Evolutionary conservation across 257 asterid genomes (phyloP).

Genomic region (Nicotiana attenuata): DNA sequence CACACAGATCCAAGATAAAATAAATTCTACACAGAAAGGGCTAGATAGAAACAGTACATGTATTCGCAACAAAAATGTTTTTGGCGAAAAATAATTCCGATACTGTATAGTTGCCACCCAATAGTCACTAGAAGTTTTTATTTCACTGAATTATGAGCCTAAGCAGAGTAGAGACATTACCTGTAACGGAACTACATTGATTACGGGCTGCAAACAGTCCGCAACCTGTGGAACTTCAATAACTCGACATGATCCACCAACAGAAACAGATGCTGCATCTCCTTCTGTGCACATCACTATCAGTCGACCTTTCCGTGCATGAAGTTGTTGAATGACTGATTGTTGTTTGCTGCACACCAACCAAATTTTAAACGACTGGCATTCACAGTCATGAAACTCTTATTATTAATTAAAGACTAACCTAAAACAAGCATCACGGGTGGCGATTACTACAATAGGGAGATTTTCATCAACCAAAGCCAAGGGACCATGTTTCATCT

Average conservation of each 20-base stretch:
- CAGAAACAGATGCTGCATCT: constrained; percentile 69
- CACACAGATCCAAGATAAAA: background rate
- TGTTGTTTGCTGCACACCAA: constrained; percentile 75
- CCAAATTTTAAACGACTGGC: constrained; percentile 10
- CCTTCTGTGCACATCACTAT: constrained; percentile 91
- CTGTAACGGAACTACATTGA: constrained; percentile 92
- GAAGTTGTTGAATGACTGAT: constrained; percentile 96
- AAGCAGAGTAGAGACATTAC: constrained; percentile 27
- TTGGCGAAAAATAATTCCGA: background rate
- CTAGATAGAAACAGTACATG: background rate
- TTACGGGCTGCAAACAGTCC: constrained; percentile 95
- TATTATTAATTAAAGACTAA: constrained; percentile 17
- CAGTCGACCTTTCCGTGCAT: constrained; percentile 94
- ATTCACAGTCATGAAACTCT: background rate
- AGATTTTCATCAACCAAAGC: constrained; percentile 95
- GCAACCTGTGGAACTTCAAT: constrained; percentile 86
- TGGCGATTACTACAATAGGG: constrained; percentile 86
- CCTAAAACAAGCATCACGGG: constrained; percentile 97
- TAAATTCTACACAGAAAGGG: background rate
- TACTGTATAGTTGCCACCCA: background rate
- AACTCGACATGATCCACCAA: constrained; percentile 83
- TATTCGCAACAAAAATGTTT: background rate
- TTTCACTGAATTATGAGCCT: background rate
- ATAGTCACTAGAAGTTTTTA: background rate
- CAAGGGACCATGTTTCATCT: constrained; percentile 98